Conservation (phyloP, 345 rosid genomes). For the Pistacia atlantica region DNA sequence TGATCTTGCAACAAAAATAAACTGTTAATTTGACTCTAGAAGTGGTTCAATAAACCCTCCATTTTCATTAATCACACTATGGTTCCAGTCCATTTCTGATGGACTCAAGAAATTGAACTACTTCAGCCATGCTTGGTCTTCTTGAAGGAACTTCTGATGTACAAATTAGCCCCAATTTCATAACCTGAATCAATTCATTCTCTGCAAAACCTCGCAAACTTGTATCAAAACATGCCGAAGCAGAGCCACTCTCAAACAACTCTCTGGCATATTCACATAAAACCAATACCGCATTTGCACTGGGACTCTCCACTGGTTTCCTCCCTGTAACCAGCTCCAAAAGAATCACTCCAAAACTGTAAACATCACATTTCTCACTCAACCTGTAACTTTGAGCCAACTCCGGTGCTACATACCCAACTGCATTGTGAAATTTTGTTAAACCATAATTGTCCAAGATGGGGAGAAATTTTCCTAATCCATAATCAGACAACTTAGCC, state of each 20-base stretch:
- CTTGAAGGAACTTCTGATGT: constrained; percentile 70
- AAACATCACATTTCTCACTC: constrained; percentile 90
- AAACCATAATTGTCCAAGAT: constrained; percentile 71
- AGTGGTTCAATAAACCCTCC: constrained; percentile 16
- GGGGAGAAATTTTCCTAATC: constrained; percentile 80
- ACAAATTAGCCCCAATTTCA: constrained; percentile 90
- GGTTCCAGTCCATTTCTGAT: constrained; percentile 66
- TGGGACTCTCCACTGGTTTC: constrained; percentile 86
- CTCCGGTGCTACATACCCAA: constrained; percentile 98
- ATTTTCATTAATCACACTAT: constrained; percentile 28
- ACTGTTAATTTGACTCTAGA: constrained; percentile 14
- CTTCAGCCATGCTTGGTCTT: constrained; percentile 98
- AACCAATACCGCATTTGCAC: constrained; percentile 62
- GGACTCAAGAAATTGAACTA: constrained; percentile 94
- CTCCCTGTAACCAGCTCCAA: constrained; percentile 91
- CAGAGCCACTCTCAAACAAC: constrained; percentile 70
- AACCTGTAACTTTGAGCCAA: constrained; percentile 74
- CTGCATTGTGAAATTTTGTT: constrained; percentile 81
- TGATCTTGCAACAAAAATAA: neutral
- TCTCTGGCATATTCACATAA: constrained; percentile 82
- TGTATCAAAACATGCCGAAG: constrained; percentile 84
- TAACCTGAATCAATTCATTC: constrained; percentile 87
- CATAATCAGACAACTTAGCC: constrained; percentile 86
- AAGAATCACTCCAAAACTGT: constrained; percentile 89
- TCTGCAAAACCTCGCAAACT: constrained; percentile 75